Evolutionary conservation across 768 basidiomycete species (phyloP), one percentile per base, ranked within the genome.

Genomic region (Termitomyces eurrhizus): DNA sequence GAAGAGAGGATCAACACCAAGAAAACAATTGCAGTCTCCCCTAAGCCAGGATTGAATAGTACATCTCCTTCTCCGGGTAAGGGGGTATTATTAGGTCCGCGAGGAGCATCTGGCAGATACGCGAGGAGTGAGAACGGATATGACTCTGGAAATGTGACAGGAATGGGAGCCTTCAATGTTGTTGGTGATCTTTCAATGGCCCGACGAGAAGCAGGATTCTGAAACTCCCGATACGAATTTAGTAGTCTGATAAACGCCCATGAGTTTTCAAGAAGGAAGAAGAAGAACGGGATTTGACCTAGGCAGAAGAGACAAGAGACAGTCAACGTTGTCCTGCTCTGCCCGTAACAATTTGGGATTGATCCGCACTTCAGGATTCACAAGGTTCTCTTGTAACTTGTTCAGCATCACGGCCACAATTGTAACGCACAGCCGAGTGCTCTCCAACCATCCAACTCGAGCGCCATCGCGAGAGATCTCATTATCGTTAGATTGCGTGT

Each of bases 321-420:
- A 87, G 67, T 98, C 96, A 21, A 98, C 81, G 65, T 96, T 97
- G 66, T 95, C 93, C 69, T 96, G 91, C 70, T 98, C 96, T 64
- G 90, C 87, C 24, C 83, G 76, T 59, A 87, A 80, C 6, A 85
- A 75, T 57, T 78, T 77, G 26, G 84, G 83, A 67, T 94, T 86
- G 24, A 78, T 78, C 36, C 81, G 68, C 42, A 92, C 81, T 8
- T 77, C 74, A 3, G 90, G 88, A 37, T 86, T 81, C 33, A 90
- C 86, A 49, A 95, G 74, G 67, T 84, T 86, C 66, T 90, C 85
- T 70, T 95, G 92, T 26, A 98, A 77, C 71, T 90, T 92, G 75
- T 97, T 93, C 61, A 97, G 74, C 85, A 95, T 93, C 65, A 92
- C 85, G 9, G 90, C 92, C 32, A 95, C 76, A 46, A 96, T 90